Percentiles rank a stretch among this genome's conserved stretches.
phyloP scores from a whole-genome alignment of 768 basidiomycete genomes.

The Suillus placidus region DNA sequence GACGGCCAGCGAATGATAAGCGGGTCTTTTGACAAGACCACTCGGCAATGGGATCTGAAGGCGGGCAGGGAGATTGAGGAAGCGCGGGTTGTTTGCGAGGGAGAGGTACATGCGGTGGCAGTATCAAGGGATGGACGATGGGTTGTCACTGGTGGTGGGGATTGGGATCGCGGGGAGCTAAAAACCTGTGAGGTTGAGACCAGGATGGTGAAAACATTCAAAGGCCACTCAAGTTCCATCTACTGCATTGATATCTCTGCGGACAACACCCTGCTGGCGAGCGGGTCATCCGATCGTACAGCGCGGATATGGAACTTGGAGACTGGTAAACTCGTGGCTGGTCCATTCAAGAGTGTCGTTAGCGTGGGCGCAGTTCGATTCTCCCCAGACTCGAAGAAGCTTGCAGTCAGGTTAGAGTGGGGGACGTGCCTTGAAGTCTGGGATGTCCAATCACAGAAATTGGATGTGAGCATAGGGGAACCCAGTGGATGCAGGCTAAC shows the following conservation, averaged over 20 bases:
- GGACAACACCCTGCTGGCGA: background rate
- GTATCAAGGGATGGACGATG: background rate
- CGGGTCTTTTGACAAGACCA: background rate
- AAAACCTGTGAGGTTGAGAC: background rate
- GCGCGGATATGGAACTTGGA: background rate
- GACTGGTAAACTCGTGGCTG: background rate
- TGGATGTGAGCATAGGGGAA: background rate
- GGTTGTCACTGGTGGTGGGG: background rate
- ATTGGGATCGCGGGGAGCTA: background rate
- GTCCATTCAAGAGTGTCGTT: background rate
- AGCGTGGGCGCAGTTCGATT: background rate
- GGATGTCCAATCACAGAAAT: background rate
- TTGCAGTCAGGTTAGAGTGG: background rate
- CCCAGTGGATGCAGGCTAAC: no score
- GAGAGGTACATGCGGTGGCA: background rate
- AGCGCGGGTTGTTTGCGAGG: background rate
- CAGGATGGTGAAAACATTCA: background rate
- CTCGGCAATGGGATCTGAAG: background rate
- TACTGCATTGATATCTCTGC: background rate
- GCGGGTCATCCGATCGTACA: background rate
- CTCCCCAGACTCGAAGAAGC: background rate
- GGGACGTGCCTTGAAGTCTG: background rate
- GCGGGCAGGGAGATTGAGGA: background rate
- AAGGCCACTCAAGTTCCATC: background rate
- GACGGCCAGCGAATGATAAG: background rate